These are phyloP conservation scores for Euphrasia arctica DNA, from an alignment of 305 asterid species.

Conservation along the genomic window DNA sequence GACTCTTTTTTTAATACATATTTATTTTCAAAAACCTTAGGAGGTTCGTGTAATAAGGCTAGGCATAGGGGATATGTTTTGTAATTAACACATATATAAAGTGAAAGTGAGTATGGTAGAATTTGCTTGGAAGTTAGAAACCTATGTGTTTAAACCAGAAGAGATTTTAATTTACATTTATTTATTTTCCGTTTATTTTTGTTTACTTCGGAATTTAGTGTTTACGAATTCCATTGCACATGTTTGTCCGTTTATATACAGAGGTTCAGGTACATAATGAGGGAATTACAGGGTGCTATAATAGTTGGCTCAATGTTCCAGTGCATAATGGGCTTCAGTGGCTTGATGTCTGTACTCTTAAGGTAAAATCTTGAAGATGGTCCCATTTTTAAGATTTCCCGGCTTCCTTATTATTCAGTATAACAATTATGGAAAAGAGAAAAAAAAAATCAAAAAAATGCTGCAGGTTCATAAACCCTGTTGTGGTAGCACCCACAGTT, in stretches of 20 bases:
- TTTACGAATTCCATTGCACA: slow-evolving; percentile 6
- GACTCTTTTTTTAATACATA: too few species aligned
- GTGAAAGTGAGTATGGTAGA: neutral
- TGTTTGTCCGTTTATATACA: slow-evolving; percentile 31
- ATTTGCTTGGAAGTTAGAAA: neutral
- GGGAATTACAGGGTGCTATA: slow-evolving; percentile 95
- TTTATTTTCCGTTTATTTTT: neutral
- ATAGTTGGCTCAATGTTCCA: slow-evolving; percentile 86
- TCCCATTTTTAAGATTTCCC: slow-evolving; percentile 12
- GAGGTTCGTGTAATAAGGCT: too few species aligned
- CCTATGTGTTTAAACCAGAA: neutral
- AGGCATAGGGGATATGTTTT: too few species aligned
- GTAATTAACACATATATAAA: too few species aligned
- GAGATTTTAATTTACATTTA: slow-evolving; percentile 5
- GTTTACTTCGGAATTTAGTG: slow-evolving; percentile 6
- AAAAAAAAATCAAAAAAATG: slow-evolving; percentile 11
- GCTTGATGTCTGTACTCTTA: slow-evolving; percentile 75
- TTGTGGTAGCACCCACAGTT: slow-evolving; percentile 93
- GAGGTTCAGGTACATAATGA: slow-evolving; percentile 94
- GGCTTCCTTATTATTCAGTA: slow-evolving; percentile 10
- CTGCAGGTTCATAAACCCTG: slow-evolving; percentile 86
- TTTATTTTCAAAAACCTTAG: too few species aligned
- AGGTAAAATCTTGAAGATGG: slow-evolving; percentile 45
- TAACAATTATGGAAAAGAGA: neutral
- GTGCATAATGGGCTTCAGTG: slow-evolving; percentile 87